Evolutionary conservation across 352 stramenopile species (phyloP), one percentile per base, ranked within the genome.

Genomic region (Phytophthora sojae): DNA sequence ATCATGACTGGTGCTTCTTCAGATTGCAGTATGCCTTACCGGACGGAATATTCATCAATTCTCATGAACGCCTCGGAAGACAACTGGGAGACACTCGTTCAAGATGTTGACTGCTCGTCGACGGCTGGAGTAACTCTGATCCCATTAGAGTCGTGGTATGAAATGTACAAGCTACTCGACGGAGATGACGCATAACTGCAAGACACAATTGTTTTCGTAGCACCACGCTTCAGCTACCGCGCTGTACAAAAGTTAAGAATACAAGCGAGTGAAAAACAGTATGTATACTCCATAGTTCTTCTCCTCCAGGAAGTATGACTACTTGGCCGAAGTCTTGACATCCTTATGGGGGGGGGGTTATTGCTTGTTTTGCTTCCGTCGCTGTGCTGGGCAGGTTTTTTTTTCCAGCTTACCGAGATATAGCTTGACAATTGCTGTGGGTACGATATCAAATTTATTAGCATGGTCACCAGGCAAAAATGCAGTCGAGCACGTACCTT

Each of bases 401-500:
- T 44, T n/a, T 8, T 17, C 7, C 37, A 17, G 37, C 12, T 44
- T 17, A 44, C n/a, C 12, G 14, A 55, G n/a, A 3, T 42, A 64
- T 32, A 17, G 47, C 12, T 35, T 65, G 17, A n/a, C 44, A 57
- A 15, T 57, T 65, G 44, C 58, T 65, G 23, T 26, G 1, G 25
- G 1, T 4, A 58, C 23, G 12, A 12, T 32, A 25, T 39, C 32
- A 53, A 23, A 42, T 32, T 37, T 32, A 44, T 44, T 6, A 44
- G 37, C 37, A 44, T 42, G 11, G 11, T 4, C 32, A 42, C 30
- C 30, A 37, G 7, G 14, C n/a, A 26, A 23, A 35, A 17, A 45
- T 67, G 19, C 7, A 49, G 42, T 49, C 29, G 19, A 21, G n/a
- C n/a, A 49, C 55, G 52, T 57, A 67, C 57, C 39, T 65, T 29